phyloP scores from a whole-genome alignment of 2,329 filamentous ascomycete species.

The Colletotrichum shisoi region DNA sequence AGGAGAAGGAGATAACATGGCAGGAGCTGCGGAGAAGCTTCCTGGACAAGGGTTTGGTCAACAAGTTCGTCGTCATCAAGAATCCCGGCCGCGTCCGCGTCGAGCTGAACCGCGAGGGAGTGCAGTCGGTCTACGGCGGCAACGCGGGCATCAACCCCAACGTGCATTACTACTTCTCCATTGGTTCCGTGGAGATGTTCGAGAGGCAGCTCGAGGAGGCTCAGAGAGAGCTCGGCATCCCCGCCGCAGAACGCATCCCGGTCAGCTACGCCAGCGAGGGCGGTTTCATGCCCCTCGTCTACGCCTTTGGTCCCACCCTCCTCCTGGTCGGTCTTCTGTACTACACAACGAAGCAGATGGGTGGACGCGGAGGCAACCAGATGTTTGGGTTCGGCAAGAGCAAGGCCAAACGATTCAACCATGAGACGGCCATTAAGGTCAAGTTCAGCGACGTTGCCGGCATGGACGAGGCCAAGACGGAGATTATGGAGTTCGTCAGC shows the following conservation, averaged over 20 bases:
- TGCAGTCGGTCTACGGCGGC: slow-evolving; percentile 75
- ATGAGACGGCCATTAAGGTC: slow-evolving; percentile 94
- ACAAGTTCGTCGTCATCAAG: slow-evolving; percentile 85
- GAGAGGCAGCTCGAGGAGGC: slow-evolving; percentile 88
- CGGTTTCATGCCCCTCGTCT: slow-evolving; percentile 74
- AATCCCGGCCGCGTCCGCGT: slow-evolving; percentile 74
- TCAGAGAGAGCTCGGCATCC: slow-evolving; percentile 86
- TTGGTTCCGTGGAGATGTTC: slow-evolving; percentile 92
- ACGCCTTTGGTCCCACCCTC: slow-evolving; percentile 84
- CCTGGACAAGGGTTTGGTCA: slow-evolving; percentile 93
- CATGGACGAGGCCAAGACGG: slow-evolving; percentile 96
- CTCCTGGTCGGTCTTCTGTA: slow-evolving; percentile 84
- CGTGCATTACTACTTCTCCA: slow-evolving; percentile 90
- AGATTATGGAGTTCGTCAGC: slow-evolving; percentile 99
- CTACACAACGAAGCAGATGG: slow-evolving; percentile 79
- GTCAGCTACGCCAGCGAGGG: slow-evolving; percentile 86
- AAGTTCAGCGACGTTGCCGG: slow-evolving; percentile 97
- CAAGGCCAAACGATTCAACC: slow-evolving; percentile 95
- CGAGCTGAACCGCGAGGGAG: slow-evolving; percentile 77
- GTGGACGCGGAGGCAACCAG: slow-evolving; percentile 73
- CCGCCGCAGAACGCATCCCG: slow-evolving; percentile 86
- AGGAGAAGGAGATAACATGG: slow-evolving; percentile 85
- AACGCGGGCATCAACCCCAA: slow-evolving; percentile 71
- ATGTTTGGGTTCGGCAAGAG: slow-evolving; percentile 97
- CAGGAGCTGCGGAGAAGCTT: slow-evolving; percentile 95